Base-by-base conservation (phyloP, 495 filamentous ascomycete species). In the Geopyxis carbonaria region DNA sequence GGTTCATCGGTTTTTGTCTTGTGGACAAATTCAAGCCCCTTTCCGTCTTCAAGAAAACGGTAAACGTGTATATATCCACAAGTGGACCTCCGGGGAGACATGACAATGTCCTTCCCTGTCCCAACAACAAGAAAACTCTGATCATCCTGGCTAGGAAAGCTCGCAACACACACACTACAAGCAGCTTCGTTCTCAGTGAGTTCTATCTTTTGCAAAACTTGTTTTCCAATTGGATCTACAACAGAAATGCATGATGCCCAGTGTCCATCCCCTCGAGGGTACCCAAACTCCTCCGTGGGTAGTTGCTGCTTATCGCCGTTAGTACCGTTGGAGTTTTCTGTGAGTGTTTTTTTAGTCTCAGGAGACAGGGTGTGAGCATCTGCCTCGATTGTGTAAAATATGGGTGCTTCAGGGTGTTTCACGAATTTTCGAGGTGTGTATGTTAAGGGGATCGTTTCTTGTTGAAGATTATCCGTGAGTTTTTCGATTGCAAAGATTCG, bases 191-290 rank as follows among this genome's bases (percentile, higher is more conserved):
- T 95, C 4, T 86, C 76, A 15, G 76, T 75, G 0, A 99, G 60
- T 31, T 95, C 79, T 24, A 94, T 69, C 6, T 69, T 76, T 40
- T 74, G 70, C 6, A 92, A 60, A 4, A 84, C 74, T 48, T 87
- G 82, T 24, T 80, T 68, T 29, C 64, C 66, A 11, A 87, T 40
- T 0, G 91, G 87, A 48, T 97, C 91, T 14, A 95, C 66, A 10
- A 94, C 66, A 48, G 80, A 79, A 44, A 99, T 81, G 55, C 85
- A 93, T 14, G 84, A 93, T 19, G 91, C 84, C 91, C 91, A 99
- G 45, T 91, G 76, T 10, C 82, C 78, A 47, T 66, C 67, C 7
- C 69, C 84, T 22, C 75, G 71, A 29, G 89, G 80, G 52, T 93
- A 82, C 0, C 91, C 91, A 57, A 95, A 93, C 2, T 93, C 80